Percentiles rank a stretch among this genome's conserved stretches.
phyloP scores from a whole-genome alignment of 768 basidiomycete genomes.

The Lentinula guzmanii region DNA sequence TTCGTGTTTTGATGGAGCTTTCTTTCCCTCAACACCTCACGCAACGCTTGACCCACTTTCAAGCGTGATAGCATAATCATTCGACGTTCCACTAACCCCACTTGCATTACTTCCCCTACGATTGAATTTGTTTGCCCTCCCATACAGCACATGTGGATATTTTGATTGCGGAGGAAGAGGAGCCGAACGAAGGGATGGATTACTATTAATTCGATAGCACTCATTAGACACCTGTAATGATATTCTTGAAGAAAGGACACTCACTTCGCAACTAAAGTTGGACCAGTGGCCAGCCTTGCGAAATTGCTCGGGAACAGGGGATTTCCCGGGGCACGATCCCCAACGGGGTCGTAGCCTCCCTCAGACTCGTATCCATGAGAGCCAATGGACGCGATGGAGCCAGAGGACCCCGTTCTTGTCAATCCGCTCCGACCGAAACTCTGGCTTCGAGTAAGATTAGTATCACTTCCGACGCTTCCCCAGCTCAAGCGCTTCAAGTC shows the following conservation, averaged over 20 bases:
- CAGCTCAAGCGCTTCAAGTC: neutral
- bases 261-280: slow-evolving; percentile 53
- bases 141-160: slow-evolving; percentile 5
- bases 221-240: neutral
- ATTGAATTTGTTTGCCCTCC: slow-evolving; percentile 10
- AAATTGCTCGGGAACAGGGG: slow-evolving; percentile 84
- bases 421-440: neutral
- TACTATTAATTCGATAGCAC: slow-evolving; percentile 11
- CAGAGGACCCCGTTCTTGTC: slow-evolving; percentile 1
- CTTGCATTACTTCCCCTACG: neutral
- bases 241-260: slow-evolving; percentile 6
- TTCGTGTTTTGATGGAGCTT: neutral
- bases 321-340: slow-evolving; percentile 63
- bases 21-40: neutral
- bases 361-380: slow-evolving; percentile 14
- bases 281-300: slow-evolving; percentile 56
- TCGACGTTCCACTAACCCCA: neutral
- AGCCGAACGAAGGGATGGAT: slow-evolving; percentile 17
- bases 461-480: neutral
- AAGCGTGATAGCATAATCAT: neutral
- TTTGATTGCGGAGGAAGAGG: slow-evolving; percentile 12
- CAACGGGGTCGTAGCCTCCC: slow-evolving; percentile 40
- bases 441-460: neutral
- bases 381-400: neutral
- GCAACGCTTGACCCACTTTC: slow-evolving; percentile 1